These are phyloP conservation scores for Dictyostelium discoideum DNA, from an alignment of 78 protist genomes.

Conservation along the genomic window DNA sequence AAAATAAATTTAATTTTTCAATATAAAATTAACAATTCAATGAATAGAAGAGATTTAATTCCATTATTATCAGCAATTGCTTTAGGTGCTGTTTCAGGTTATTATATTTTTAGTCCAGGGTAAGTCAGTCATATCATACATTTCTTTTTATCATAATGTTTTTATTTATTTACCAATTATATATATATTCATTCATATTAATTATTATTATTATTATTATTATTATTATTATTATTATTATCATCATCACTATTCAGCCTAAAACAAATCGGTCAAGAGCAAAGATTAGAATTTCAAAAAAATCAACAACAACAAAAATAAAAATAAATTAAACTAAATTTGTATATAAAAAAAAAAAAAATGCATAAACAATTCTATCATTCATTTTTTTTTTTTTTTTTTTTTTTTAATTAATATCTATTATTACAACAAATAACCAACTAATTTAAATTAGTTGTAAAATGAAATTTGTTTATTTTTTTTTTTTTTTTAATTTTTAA, in stretches of 20 bases:
- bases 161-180: no score
- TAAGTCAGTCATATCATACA: not conserved
- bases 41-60: not conserved
- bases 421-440: no score
- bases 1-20: not conserved
- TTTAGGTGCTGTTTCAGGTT: conserved; percentile 4
- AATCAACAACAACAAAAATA: not conserved
- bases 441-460: no score
- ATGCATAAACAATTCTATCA: no score
- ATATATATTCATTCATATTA: not conserved
- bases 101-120: conserved; percentile 50
- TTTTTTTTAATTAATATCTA: no score
- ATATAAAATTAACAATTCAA: not conserved
- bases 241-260: not conserved
- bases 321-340: not conserved
- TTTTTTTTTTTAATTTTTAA: not conserved
- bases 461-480: not conserved
- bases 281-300: not conserved
- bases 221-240: not conserved
- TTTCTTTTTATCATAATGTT: not conserved
- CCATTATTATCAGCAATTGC: conserved; percentile 9
- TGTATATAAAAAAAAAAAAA: not conserved
- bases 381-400: no score
- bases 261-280: conserved; percentile 14
- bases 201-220: not conserved